Base-by-base conservation (phyloP, 768 basidiomycete genomes). In the Tremella yokohamensis region DNA sequence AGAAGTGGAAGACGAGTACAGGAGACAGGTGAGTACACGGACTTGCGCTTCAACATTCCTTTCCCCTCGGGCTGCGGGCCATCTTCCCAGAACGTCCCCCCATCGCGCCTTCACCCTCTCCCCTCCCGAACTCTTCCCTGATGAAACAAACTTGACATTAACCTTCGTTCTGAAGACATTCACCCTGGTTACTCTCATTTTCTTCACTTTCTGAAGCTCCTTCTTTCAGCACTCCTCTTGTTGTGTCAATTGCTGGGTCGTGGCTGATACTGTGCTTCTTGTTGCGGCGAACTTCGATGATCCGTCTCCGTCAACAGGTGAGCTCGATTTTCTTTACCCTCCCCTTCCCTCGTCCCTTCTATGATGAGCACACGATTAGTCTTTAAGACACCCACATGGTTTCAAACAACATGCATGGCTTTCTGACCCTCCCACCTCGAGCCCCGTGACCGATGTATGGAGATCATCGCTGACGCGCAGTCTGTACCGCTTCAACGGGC, bases 311-410 rank as follows among this genome's bases (percentile, higher is more conserved):
- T n/a, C 19, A 50, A 58, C 49, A 76, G 74, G 74, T 76, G 62
- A 76, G 70, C 58, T 88, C 87, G 69, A 69, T 83, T 80, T 38
- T 60, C 51, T 8, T 39, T 57, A 63, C 58, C 49, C 51, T 37
- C 48, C 26, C 44, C 49, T 55, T 26, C 40, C 44, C 6, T n/a
- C 38, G n/a, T 24, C 49, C 64, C 58, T 50, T 55, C 60, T 64
- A 82, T 85, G 86, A 84, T 82, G 82, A 83, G 40, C 77, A 78
- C 82, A 78, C 86, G 90, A 92, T 93, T 93, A 92, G 89, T 93
- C 73, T 74, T 72, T 62, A 76, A 77, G 76, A 77, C 76, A 51
- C 61, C 63, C 52, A 61, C 62, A 70, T 78, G 77, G 77, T 78
- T 77, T 63, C 59, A 77, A 70, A 54, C 63, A 60, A 69, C 54